Conservation (phyloP, 1,284 basidiomycete genomes). For the Coniophora puteana region DNA sequence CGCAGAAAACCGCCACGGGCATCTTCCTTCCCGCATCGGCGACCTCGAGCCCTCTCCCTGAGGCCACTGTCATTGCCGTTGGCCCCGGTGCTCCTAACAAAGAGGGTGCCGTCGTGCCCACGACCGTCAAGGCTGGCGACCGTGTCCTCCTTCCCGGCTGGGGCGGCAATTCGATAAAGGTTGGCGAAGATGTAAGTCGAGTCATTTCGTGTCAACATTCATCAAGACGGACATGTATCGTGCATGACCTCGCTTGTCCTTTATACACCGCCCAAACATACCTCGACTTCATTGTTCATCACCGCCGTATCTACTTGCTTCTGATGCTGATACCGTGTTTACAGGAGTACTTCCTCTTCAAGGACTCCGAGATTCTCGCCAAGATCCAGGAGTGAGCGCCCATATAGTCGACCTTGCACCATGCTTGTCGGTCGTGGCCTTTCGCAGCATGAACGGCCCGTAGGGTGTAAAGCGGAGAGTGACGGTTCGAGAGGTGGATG, state of each 20-base stretch:
- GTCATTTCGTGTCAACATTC: not conserved
- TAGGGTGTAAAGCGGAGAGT: no score
- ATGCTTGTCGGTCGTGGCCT: not conserved
- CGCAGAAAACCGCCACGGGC: slow-evolving; percentile 89
- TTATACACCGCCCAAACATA: no score
- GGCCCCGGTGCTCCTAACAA: slow-evolving; percentile 91
- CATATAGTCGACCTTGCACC: not conserved
- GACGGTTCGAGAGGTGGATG: no score
- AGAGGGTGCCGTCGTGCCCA: slow-evolving; percentile 78
- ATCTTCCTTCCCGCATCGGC: slow-evolving; percentile 92
- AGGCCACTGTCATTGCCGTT: slow-evolving; percentile 94
- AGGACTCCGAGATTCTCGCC: slow-evolving; percentile 93
- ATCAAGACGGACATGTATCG: not conserved
- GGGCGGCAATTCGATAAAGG: slow-evolving; percentile 95
- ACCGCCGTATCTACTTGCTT: no score
- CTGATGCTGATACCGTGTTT: slow-evolving; percentile 7
- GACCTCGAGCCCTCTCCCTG: slow-evolving; percentile 82
- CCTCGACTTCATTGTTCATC: slow-evolving; percentile 5
- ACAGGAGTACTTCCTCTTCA: slow-evolving; percentile 95
- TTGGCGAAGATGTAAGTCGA: slow-evolving; percentile 87
- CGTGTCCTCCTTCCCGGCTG: slow-evolving; percentile 92
- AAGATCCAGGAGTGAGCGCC: slow-evolving; percentile 86
- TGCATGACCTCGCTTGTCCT: not conserved
- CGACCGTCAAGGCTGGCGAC: slow-evolving; percentile 85
- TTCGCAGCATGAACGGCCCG: no score